Base-by-base conservation (phyloP, 2,329 filamentous ascomycete species). In the Ramularia endophylla region DNA sequence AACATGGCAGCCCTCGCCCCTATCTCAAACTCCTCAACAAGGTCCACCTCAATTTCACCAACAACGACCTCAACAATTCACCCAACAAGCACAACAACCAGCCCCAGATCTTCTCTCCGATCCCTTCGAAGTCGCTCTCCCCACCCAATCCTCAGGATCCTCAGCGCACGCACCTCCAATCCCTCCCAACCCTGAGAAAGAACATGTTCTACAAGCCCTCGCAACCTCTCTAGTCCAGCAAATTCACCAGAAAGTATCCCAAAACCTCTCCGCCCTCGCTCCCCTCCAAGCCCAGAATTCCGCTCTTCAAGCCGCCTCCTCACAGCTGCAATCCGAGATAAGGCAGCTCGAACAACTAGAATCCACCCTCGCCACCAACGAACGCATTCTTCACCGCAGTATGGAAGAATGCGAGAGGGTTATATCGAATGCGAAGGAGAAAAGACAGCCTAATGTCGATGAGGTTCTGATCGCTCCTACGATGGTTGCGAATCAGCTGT, bases 151-250 rank as follows among this genome's bases (percentile, higher is more conserved):
- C 64, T 20, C 41, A 13, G 32, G 33, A 27, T 36, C 54, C 19
- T 67, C 73, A 16, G 60, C 80, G 6, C 74, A 83, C 5, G 79
- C 87, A 1, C 90, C 92, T 0, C 89, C 90, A 0, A 87, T 95
- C 22, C 90, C 92, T 0, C 89, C 88, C 0, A 98, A 98, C 57
- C 92, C 92, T 0, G 87, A 97, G 65, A 95, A 95, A 61, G 88
- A 97, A 63, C 83, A 85, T 15, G 77, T 97, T 12, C 74, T 95
- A 3, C 75, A 77, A 39, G 84, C 88, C 32, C 75, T 97, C 20
- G 87, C 83, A 27, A 71, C 75, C 41, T 78, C 81, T 0, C 70
- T 97, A 3, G 72, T 80, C 40, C 69, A 77, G 28, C 81, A 85
- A 48, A 80, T 89, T 12, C 78, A 81, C 47, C 75, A 76, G 35